These are phyloP conservation scores for Melaleuca quinquenervia DNA, from an alignment of 345 rosid species.

Conservation along the genomic window DNA sequence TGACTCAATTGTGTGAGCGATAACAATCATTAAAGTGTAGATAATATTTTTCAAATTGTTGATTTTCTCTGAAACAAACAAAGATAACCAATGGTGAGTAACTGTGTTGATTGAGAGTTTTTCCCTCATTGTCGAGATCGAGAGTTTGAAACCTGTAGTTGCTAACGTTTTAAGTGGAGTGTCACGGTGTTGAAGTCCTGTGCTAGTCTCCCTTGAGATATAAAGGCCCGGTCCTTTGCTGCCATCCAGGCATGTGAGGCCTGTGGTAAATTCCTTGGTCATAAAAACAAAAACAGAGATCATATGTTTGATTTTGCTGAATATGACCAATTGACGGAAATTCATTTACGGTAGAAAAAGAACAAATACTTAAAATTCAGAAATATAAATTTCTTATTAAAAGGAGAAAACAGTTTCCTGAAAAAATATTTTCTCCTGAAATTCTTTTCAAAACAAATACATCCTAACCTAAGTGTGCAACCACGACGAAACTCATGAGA, in stretches of 20 bases:
- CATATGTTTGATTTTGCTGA: background rate
- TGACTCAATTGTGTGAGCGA: background rate
- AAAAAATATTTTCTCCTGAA: background rate
- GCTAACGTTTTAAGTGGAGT: no score
- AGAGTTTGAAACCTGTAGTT: no score
- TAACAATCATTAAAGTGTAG: background rate
- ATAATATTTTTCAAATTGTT: background rate
- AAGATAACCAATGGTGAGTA: no score
- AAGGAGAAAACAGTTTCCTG: background rate
- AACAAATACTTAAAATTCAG: background rate
- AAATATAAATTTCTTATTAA: background rate
- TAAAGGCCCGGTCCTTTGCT: no score
- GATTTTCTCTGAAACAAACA: background rate
- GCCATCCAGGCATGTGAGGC: no score
- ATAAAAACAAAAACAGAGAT: no score
- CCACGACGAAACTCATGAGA: background rate
- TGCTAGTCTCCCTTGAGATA: no score
- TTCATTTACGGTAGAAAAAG: background rate
- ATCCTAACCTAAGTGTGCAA: background rate
- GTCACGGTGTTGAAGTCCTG: no score
- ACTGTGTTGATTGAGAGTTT: no score
- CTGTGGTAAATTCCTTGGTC: no score
- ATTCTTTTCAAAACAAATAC: background rate
- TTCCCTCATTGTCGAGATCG: no score
- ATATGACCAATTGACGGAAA: background rate